phyloP scores from a whole-genome alignment of 1,284 basidiomycete genomes.

The Mycena sp. region DNA sequence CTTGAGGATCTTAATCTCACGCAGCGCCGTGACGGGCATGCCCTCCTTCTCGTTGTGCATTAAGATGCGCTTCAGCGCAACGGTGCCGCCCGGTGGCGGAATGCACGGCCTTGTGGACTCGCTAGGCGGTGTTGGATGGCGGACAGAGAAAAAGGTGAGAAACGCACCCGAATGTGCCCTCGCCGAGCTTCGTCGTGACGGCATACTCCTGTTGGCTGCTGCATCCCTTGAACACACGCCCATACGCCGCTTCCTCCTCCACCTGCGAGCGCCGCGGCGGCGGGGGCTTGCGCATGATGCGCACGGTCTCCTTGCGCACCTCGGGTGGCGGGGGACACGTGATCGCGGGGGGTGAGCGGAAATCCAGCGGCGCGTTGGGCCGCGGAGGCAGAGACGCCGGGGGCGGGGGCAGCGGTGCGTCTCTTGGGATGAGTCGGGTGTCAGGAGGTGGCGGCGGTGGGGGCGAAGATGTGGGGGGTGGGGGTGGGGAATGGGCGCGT shows the following conservation, averaged over 20 bases:
- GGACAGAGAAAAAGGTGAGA: constrained; percentile 1
- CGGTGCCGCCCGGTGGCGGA: constrained; percentile 65
- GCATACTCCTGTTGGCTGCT: constrained; percentile 84
- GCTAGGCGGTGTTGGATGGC: constrained; percentile 61
- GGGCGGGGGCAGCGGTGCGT: constrained; percentile 37
- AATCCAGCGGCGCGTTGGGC: constrained; percentile 47
- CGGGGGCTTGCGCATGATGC: constrained; percentile 42
- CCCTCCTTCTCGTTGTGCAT: constrained; percentile 98
- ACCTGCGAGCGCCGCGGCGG: constrained; percentile 63
- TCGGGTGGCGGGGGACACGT: constrained; percentile 36
- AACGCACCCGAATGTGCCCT: constrained; percentile 92
- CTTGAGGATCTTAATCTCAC: constrained; percentile 99
- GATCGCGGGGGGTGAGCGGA: constrained; percentile 43
- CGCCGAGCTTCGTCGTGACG: constrained; percentile 86
- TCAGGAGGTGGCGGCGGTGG: constrained; percentile 58
- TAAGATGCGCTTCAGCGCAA: constrained; percentile 94
- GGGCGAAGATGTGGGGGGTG: constrained; percentile 51
- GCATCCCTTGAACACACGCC: constrained; percentile 79
- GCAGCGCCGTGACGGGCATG: constrained; percentile 94
- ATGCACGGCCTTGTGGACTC: constrained; percentile 88
- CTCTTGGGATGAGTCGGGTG: constrained; percentile 37
- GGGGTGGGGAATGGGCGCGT: constrained; percentile 34
- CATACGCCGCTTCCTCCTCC: constrained; percentile 74
- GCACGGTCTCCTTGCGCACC: constrained; percentile 35
- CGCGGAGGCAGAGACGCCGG: constrained; percentile 47